Evolutionary conservation across 2,329 filamentous ascomycete genomes (phyloP).

Genomic region (Hysterium pulicare): DNA sequence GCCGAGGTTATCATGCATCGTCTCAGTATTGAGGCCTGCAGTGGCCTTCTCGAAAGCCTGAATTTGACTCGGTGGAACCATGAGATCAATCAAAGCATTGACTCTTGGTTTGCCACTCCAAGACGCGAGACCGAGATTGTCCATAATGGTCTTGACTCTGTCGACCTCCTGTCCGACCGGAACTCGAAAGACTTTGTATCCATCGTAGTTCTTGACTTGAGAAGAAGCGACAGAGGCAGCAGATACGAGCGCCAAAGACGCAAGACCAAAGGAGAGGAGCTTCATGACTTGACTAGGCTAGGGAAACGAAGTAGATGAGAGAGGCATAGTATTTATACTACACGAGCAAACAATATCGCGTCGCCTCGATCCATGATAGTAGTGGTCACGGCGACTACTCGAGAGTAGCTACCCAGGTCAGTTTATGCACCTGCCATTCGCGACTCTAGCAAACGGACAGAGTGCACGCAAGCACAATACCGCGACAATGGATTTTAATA

Average conservation of each 20-base stretch:
- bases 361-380: too few species aligned
- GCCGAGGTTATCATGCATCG: constrained; percentile 39
- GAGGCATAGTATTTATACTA: constrained; percentile 9
- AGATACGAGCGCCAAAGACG: constrained; percentile 29
- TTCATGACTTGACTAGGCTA: constrained; percentile 22
- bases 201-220: constrained; percentile 28
- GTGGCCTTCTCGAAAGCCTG: constrained; percentile 26
- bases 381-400: too few species aligned
- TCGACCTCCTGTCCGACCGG: constrained; percentile 26
- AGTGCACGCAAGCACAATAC: background rate
- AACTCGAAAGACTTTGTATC: constrained; percentile 37
- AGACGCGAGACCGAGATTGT: constrained; percentile 27
- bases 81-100: constrained; percentile 33
- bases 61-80: constrained; percentile 31
- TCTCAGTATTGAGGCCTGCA: constrained; percentile 20
- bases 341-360: too few species aligned
- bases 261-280: constrained; percentile 25
- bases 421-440: background rate
- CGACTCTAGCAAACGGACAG: background rate
- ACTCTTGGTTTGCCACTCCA: constrained; percentile 34
- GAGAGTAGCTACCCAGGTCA: too few species aligned
- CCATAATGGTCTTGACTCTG: constrained; percentile 26
- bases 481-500: background rate
- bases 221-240: constrained; percentile 26
- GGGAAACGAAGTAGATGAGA: constrained; percentile 3